Evolutionary conservation across 805 yeast genomes (phyloP).

Genomic region (Saccharomyces cerevisiae): DNA sequence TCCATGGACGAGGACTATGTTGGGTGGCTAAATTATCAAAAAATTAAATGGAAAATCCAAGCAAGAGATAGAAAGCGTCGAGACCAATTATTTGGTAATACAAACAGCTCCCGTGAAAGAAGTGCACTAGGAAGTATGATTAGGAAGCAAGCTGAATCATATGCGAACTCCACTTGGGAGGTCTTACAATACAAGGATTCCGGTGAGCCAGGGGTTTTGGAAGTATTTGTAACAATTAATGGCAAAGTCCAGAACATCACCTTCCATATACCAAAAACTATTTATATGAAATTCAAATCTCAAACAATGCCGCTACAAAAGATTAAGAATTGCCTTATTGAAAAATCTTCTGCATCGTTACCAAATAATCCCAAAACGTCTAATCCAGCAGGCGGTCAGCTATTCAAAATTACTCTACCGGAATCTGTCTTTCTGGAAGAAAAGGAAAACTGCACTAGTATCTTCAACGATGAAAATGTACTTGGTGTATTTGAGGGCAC

Average conservation of each 20-base stretch:
- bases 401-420: conserved; percentile 61
- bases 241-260: conserved; percentile 66
- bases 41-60: conserved; percentile 81
- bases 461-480: conserved; percentile 54
- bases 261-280: conserved; percentile 64
- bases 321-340: conserved; percentile 47
- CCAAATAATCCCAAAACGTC: conserved; percentile 55
- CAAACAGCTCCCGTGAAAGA: conserved; percentile 44
- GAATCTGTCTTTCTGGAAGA: conserved; percentile 56
- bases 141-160: conserved; percentile 68
- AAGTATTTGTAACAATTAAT: conserved; percentile 60
- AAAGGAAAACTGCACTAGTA: conserved; percentile 45
- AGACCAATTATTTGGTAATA: conserved; percentile 67
- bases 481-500: conserved; percentile 72
- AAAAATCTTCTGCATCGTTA: conserved; percentile 49
- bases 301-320: conserved; percentile 34
- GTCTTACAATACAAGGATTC: conserved; percentile 61
- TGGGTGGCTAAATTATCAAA: conserved; percentile 65
- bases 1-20: conserved; percentile 58
- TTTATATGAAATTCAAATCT: conserved; percentile 60
- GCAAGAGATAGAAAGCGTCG: conserved; percentile 65
- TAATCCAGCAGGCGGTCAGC: conserved; percentile 34
- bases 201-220: conserved; percentile 62
- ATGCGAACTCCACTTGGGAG: conserved; percentile 79
- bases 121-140: conserved; percentile 61